Evolutionary conservation across 164 flowering plant species (phyloP), one percentile per base, ranked within the genome.

Genomic region (Vitis riparia): DNA sequence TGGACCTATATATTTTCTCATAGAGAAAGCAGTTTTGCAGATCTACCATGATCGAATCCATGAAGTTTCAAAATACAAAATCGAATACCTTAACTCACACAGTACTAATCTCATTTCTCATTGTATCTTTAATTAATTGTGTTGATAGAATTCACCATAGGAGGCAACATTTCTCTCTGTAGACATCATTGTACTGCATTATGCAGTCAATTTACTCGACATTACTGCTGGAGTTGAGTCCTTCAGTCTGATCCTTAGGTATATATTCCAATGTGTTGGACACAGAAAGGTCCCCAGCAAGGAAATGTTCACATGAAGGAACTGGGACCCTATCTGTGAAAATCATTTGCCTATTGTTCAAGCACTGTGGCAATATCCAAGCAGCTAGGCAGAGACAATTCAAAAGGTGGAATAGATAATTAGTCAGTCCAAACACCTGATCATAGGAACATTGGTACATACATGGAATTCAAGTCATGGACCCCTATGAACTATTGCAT

Each of bases 371-470:
- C 27, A 23, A 23, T 23, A 23, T 23, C 27, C 27, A 23, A 23
- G 27, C 27, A 23, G 27, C 27, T 23, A 23, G 27, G 27, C 27
- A 23, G 27, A 23, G 27, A 55, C 50, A n/a, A 48, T 14, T 56
- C 15, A 8, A 66, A 65, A 71, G 27, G 27, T 23, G 44, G 44
- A 37, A 37, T 37, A 6, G 44, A 37, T 70, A 73, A 69, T 70
- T 51, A 70, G 67, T 75, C 73, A 51, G 61, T 32, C 27, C 56
- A 56, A 17, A 55, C 71, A 75, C 74, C 74, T 70, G 71, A 75
- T 53, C 73, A 69, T 63, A 66, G 57, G 59, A 62, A 64, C 44
- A 37, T 37, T 37, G 44, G 44, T 37, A 37, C 44, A 57, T 48
- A 55, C 51, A 52, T 63, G 58, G 65, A 37, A 37, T 37, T 37